Base-by-base conservation (phyloP, 2,329 filamentous ascomycete species). In the Trichoderma pleuroti region DNA sequence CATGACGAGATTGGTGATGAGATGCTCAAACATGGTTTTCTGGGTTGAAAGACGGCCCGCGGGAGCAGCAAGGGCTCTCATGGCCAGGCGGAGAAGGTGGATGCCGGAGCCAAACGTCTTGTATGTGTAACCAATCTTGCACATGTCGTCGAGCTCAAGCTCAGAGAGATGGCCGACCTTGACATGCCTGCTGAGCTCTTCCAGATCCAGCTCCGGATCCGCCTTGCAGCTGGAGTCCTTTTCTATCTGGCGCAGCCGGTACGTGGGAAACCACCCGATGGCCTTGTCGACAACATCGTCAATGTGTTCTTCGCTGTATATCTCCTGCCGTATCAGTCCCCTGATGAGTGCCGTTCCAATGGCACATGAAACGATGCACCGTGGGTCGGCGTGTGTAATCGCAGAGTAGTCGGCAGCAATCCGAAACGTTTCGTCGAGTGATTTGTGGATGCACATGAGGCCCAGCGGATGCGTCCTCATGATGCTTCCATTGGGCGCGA, bases 381-480 rank as follows among this genome's bases (percentile, higher is more conserved):
- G 77, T 1, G 85, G 84, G 75, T 87, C 86, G 1, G 82, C 82
- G 69, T 87, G 85, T 16, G 85, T 87, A 3, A 83, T 81, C 26
- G 79, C 74, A 2, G 83, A 84, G 30, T 84, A 80, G 1, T 77
- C 76, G 8, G 82, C 80, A 0, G 84, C 84, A 0, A 82, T 61
- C 24, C 79, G 76, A 72, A 85, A 87, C 0, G 82, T 82, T 74
- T 84, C 81, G 8, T 81, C 79, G 10, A 84, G 76, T 1, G 74
- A 77, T 60, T 81, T 77, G 39, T 76, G 75, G 11, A 86, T 68
- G 56, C 83, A 84, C 71, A 87, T 83, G 7, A 86, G 74, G 0
- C 85, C 86, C 16, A 87, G 76, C 0, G 84, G 83, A 69, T 87
- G 84, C 10, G 84, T 87, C 10, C 86, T 75, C 86, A 87, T 87